Evolutionary conservation across 805 yeast genomes (phyloP).

Genomic region (Ogataea nonfermentans): DNA sequence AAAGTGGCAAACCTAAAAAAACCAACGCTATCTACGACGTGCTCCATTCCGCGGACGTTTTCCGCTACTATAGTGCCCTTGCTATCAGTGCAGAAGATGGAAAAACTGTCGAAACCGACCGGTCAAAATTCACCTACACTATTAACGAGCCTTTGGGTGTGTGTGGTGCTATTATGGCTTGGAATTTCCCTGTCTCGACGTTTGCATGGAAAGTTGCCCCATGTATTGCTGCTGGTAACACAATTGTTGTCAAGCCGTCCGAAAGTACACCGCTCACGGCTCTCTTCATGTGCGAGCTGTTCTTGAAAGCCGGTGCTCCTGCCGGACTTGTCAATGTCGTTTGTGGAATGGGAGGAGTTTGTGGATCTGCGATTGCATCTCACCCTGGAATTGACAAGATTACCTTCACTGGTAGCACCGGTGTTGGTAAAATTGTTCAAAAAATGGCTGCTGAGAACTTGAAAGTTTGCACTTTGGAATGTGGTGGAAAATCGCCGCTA

Average conservation of each 20-base stretch:
- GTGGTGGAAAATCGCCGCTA: conserved; percentile 96
- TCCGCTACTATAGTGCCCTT: conserved; percentile 72
- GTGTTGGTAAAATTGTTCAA: conserved; percentile 77
- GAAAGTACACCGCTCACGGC: conserved; percentile 67
- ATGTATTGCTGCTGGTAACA: conserved; percentile 65
- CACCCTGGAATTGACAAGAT: conserved; percentile 60
- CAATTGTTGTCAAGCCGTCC: conserved; percentile 61
- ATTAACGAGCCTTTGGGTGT: conserved; percentile 67
- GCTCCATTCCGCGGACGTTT: conserved; percentile 50
- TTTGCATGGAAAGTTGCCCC: conserved; percentile 70
- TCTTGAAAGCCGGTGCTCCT: conserved; percentile 60
- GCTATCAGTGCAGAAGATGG: conserved; percentile 67
- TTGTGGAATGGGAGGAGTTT: conserved; percentile 59
- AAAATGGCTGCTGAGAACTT: conserved; percentile 76
- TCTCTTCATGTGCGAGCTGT: conserved; percentile 51
- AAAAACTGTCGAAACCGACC: conserved; percentile 56
- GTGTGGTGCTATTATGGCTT: conserved; percentile 69
- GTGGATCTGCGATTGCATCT: conserved; percentile 57
- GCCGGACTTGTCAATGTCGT: conserved; percentile 62
- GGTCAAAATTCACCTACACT: conserved; percentile 59
- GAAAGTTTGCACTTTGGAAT: conserved; percentile 89
- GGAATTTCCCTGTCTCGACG: conserved; percentile 72
- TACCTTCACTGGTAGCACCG: conserved; percentile 70
- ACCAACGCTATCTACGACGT: conserved; percentile 60
- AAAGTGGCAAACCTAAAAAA: conserved; percentile 55